phyloP scores from a whole-genome alignment of 805 yeast genomes.

The Nakazawaea anatomiae region DNA sequence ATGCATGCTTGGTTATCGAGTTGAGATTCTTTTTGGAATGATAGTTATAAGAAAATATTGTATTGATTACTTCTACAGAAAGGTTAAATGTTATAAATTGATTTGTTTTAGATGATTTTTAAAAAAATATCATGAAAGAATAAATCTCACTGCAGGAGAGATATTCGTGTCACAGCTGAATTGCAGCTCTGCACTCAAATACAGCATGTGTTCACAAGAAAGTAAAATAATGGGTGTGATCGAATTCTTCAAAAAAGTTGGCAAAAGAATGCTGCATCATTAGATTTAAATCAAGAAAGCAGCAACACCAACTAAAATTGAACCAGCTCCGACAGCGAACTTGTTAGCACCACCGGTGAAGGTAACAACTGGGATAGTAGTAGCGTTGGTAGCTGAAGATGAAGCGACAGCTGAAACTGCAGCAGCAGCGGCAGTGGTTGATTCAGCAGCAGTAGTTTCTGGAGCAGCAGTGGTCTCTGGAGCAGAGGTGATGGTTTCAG shows the following conservation, averaged over 20 bases:
- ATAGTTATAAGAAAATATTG: not conserved
- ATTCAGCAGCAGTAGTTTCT: slow-evolving; percentile 1
- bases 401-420: not conserved
- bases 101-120: not conserved
- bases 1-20: too few species aligned
- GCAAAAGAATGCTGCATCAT: not conserved
- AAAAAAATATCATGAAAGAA: not conserved
- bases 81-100: not conserved
- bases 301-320: slow-evolving; percentile 15
- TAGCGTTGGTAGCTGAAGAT: slow-evolving; percentile 3
- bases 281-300: slow-evolving; percentile 14
- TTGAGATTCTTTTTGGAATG: not conserved
- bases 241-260: not conserved
- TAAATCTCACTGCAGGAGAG: not conserved
- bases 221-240: not conserved
- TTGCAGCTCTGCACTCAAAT: too few species aligned
- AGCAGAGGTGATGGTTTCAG: slow-evolving; percentile 11
- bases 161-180: not conserved
- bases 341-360: slow-evolving; percentile 13
- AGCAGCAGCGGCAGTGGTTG: not conserved
- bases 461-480: slow-evolving; percentile 10
- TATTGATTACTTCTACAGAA: not conserved
- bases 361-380: slow-evolving; percentile 3
- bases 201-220: too few species aligned
- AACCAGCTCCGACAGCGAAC: slow-evolving; percentile 14